Conservation (phyloP, 495 filamentous ascomycete species). For the Talaromyces wortmannii region DNA sequence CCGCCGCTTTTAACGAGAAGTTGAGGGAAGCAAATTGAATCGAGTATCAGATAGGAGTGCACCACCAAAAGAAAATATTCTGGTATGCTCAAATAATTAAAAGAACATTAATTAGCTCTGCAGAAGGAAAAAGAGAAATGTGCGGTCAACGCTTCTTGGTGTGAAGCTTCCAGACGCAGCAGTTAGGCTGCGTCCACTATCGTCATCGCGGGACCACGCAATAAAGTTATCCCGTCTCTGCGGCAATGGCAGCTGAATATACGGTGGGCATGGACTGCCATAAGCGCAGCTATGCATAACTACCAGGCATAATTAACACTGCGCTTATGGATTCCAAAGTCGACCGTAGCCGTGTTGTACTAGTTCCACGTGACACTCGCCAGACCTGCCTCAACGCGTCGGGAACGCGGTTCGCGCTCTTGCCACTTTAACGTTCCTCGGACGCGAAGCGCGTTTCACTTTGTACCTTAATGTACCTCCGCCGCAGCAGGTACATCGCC, state of each 20-base stretch:
- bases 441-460: constrained; percentile 2
- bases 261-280: background rate
- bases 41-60: background rate
- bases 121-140: background rate
- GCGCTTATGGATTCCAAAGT: background rate
- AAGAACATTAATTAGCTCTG: background rate
- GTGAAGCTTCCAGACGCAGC: background rate
- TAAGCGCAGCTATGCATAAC: constrained; percentile 3
- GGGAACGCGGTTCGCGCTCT: constrained; percentile 1
- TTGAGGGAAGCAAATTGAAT: background rate
- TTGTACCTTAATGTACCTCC: constrained; percentile 4
- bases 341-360: background rate
- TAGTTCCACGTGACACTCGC: background rate
- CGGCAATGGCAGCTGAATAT: background rate
- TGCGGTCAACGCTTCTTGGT: background rate
- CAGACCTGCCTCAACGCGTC: background rate
- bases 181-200: background rate
- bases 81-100: background rate
- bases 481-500: constrained; percentile 13
- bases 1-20: background rate
- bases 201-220: background rate
- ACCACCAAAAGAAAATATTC: background rate
- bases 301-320: background rate
- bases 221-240: background rate
- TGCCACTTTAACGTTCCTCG: background rate